Evolutionary conservation across 1,284 basidiomycete species (phyloP).

Genomic region (Pholiota adiposa): DNA sequence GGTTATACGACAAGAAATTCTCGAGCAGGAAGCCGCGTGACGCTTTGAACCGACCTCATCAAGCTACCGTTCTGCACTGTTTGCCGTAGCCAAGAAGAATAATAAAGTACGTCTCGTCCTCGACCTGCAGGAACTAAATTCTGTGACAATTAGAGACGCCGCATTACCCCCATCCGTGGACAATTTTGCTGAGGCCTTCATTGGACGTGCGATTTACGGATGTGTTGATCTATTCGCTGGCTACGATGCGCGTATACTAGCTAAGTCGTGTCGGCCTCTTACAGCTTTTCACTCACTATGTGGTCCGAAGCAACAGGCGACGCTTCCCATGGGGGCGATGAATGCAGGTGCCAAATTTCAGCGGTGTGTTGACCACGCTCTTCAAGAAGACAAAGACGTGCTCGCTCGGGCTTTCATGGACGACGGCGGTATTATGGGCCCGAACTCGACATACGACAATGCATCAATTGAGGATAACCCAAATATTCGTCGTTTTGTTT

Average conservation of each 20-base stretch:
- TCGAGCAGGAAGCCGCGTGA: constrained; percentile 25
- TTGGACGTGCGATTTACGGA: constrained; percentile 29
- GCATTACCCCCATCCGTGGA: constrained; percentile 27
- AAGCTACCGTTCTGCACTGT: constrained; percentile 34
- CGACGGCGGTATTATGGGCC: constrained; percentile 32
- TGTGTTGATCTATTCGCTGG: constrained; percentile 32
- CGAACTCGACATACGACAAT: constrained; percentile 26
- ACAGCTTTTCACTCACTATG: constrained; percentile 29
- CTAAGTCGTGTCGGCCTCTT: constrained; percentile 25
- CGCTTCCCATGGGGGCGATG: constrained; percentile 29
- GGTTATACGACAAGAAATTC: too few species aligned
- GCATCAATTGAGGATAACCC: constrained; percentile 14
- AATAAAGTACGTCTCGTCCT: constrained; percentile 32
- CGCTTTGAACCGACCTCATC: constrained; percentile 34
- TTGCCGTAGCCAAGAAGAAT: constrained; percentile 37
- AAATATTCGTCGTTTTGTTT: constrained; percentile 27
- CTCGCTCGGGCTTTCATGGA: constrained; percentile 32
- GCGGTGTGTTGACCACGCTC: constrained; percentile 20
- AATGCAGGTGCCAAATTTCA: constrained; percentile 35
- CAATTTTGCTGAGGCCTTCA: constrained; percentile 33
- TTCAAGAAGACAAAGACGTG: constrained; percentile 21
- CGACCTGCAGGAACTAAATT: constrained; percentile 37
- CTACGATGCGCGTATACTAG: constrained; percentile 26
- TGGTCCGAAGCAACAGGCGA: constrained; percentile 23
- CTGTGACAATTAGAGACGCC: constrained; percentile 33